Percentiles rank a stretch among this genome's conserved stretches.
phyloP scores from a whole-genome alignment of 1,284 basidiomycete species.

The Anthracocystis walkeri region DNA sequence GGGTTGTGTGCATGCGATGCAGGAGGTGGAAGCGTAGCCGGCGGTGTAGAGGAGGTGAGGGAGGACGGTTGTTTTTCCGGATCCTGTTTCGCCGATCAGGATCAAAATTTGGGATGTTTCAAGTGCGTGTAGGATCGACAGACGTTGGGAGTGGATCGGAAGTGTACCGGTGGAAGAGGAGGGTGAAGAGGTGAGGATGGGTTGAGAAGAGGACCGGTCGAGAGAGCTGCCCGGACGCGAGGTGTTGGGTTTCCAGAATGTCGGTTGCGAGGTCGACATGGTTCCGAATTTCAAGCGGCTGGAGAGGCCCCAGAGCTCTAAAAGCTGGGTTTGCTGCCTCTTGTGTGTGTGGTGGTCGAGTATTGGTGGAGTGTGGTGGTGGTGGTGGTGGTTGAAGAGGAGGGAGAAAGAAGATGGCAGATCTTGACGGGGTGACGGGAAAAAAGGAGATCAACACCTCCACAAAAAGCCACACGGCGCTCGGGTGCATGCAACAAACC shows the following conservation, averaged over 20 bases:
- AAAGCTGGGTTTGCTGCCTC: no score
- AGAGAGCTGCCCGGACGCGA: conserved; percentile 52
- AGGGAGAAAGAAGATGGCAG: conserved; percentile 7
- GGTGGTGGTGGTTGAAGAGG: conserved; percentile 2
- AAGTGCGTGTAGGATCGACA: conserved; percentile 83
- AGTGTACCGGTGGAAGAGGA: conserved; percentile 69
- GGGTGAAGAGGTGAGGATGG: conserved; percentile 2
- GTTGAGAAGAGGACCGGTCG: conserved; percentile 23
- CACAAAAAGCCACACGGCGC: conserved; percentile 11
- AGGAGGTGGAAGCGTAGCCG: conserved; percentile 71
- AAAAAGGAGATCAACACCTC: conserved; percentile 43
- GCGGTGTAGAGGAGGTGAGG: conserved; percentile 93
- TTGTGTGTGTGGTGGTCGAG: no score
- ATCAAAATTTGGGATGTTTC: conserved; percentile 87
- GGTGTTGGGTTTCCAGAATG: conserved; percentile 67
- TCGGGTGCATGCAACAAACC: neutral
- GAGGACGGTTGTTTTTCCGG: conserved; percentile 74
- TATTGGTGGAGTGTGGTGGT: neutral
- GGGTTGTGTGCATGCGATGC: conserved; percentile 69
- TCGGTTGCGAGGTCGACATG: conserved; percentile 4
- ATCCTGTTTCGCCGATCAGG: conserved; percentile 71
- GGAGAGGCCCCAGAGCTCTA: neutral
- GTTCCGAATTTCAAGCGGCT: neutral
- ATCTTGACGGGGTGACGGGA: conserved; percentile 20
- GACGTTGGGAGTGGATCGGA: conserved; percentile 87